Conservation (phyloP, 257 asterid species). For the Solanum etuberosum region DNA sequence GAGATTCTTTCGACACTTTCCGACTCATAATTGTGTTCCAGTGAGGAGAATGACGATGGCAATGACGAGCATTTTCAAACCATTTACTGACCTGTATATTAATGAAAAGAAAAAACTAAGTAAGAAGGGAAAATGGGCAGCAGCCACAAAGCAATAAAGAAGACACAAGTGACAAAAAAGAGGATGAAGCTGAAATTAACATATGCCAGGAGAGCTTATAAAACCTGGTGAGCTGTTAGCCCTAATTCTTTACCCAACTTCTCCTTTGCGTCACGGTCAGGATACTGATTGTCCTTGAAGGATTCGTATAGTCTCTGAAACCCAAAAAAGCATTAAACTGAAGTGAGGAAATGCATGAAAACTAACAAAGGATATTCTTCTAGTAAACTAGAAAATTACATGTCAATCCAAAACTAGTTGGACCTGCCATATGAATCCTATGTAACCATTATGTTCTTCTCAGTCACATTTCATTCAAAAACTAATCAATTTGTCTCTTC, state of each 20-base stretch:
- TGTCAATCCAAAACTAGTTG: not conserved
- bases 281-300: slow-evolving; percentile 74
- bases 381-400: not conserved
- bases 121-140: not conserved
- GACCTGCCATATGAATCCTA: not conserved
- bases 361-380: not conserved
- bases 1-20: not conserved
- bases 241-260: slow-evolving; percentile 68
- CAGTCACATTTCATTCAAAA: not conserved
- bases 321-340: not conserved
- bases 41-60: slow-evolving; percentile 45
- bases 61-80: slow-evolving; percentile 92
- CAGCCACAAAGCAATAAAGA: not conserved
- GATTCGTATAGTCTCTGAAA: slow-evolving; percentile 65
- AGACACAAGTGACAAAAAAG: not conserved
- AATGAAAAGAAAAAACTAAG: not conserved
- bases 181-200: not conserved
- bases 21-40: slow-evolving; percentile 15
- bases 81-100: slow-evolving; percentile 59
- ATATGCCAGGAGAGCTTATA: not conserved
- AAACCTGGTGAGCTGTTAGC: slow-evolving; percentile 56
- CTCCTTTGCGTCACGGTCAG: slow-evolving; percentile 48
- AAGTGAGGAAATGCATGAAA: not conserved
- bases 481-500: not conserved
- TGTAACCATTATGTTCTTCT: not conserved